Conservation (phyloP, 2,329 filamentous ascomycete genomes). For the Berkeleyomyces basicola region DNA sequence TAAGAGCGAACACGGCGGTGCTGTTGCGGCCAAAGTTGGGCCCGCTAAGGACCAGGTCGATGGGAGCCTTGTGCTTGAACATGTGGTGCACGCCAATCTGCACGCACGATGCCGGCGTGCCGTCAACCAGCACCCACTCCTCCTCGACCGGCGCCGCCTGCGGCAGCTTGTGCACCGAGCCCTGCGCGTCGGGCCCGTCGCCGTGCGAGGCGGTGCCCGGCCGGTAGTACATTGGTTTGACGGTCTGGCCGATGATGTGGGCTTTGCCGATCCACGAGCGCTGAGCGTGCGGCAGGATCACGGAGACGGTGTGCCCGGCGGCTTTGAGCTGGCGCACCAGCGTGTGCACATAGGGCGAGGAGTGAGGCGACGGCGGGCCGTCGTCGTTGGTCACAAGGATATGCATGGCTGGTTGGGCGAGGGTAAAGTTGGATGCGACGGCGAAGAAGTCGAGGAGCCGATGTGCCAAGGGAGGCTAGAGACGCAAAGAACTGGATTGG, state of each 20-base stretch:
- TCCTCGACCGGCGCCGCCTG: constrained; percentile 42
- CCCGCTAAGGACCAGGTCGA: constrained; percentile 64
- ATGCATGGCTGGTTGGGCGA: constrained; percentile 30
- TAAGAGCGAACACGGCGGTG: constrained; percentile 62
- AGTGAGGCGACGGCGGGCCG: constrained; percentile 60
- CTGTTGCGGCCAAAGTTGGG: constrained; percentile 76
- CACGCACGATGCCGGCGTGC: constrained; percentile 64
- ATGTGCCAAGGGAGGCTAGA: neutral
- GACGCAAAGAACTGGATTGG: constrained; percentile 3
- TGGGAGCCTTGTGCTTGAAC: constrained; percentile 51
- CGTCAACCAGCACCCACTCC: constrained; percentile 70
- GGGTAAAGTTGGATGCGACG: neutral
- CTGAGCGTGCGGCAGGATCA: constrained; percentile 80
- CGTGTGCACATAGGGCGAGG: constrained; percentile 65
- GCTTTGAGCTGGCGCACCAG: constrained; percentile 53
- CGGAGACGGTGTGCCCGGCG: constrained; percentile 73
- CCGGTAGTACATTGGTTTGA: constrained; percentile 73
- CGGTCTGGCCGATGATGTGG: constrained; percentile 79
- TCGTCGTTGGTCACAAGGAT: constrained; percentile 63
- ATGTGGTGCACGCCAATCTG: constrained; percentile 72
- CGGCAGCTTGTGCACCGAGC: constrained; percentile 42
- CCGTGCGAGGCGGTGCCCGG: constrained; percentile 29
- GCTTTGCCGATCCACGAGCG: constrained; percentile 98
- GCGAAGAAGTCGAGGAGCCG: neutral
- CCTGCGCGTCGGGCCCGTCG: constrained; percentile 31